Base-by-base conservation (phyloP, 176 grass and related monocot species). In the Zizania latifolia region DNA sequence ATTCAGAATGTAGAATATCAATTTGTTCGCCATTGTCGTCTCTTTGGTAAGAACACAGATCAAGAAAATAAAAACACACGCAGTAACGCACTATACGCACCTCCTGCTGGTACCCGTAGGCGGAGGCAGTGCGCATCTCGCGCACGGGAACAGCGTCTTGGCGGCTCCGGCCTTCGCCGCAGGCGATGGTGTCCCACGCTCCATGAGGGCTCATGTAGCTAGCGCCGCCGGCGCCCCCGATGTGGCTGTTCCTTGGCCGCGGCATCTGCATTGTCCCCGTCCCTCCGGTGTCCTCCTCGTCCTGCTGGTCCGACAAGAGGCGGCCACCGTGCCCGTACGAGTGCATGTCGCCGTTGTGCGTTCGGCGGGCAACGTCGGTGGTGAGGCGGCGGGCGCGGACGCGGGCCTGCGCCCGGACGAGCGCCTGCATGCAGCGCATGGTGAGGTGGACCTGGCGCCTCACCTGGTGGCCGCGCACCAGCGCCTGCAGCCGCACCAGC, bases 371-470 rank as follows among this genome's bases (percentile, higher is more conserved):
- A 32, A 10, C 51, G 28, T 65, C 23, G 24, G 62, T 23, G 45
- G 68, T 56, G 80, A 92, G 41, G 66, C 84, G 92, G 27, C 74
- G 81, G 66, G 92, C 78, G 50, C 83, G 86, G 5, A 92, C 86
- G 48, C 92, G 86, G 61, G 86, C 92, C 84, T 96, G 92, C 15
- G 88, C 89, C 10, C 89, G 89, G 56, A 96, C 85, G 24, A 96
- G 86, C 10, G 86, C 76, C 82, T 96, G 92, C 89, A 96, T 96
- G 86, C 72, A 87, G 33, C 74, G 78, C 89, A 96, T 96, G 29
- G 89, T 96, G 66, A 79, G 72, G 32, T 87, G 92, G 23, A 90
- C 92, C 74, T 96, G 92, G 38, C 90, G 90, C 0, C 92, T 81
- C 39, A 96, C 92, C 38, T 89, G 86, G 78, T 96, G 81, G 1